Conservation (phyloP, 2,329 filamentous ascomycete species). For the Calonectria pseudoturangicola region DNA sequence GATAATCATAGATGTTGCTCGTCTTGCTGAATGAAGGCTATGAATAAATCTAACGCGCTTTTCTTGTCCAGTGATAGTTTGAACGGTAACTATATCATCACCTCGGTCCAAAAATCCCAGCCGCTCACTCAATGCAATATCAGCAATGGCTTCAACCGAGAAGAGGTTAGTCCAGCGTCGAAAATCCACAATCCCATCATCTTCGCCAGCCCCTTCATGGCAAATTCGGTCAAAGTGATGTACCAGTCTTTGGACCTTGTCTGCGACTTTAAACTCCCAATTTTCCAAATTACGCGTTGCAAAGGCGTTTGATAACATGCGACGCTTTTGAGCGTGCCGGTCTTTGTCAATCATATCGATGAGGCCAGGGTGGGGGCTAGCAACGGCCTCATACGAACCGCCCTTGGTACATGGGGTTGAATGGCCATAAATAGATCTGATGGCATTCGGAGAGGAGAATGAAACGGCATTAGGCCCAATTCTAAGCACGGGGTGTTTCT, state of each 20-base stretch:
- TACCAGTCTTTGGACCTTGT: not conserved
- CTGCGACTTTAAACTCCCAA: slow-evolving; percentile 5
- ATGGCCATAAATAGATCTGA: slow-evolving; percentile 64
- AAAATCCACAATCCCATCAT: not conserved
- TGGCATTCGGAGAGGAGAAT: slow-evolving; percentile 44
- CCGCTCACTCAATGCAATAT: not conserved
- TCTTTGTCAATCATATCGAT: slow-evolving; percentile 18
- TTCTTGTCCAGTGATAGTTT: not conserved
- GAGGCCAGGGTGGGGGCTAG: not conserved
- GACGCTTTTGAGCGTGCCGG: slow-evolving; percentile 7
- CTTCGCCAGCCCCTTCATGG: not conserved
- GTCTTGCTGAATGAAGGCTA: slow-evolving; percentile 69
- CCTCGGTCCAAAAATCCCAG: slow-evolving; percentile 1
- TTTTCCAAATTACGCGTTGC: slow-evolving; percentile 3
- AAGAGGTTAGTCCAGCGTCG: slow-evolving; percentile 5
- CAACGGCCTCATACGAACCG: not conserved
- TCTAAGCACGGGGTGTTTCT: slow-evolving; percentile 59
- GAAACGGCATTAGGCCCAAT: slow-evolving; percentile 54
- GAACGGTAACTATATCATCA: not conserved
- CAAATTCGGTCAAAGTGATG: slow-evolving; percentile 3
- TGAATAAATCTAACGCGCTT: slow-evolving; percentile 66
- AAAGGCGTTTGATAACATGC: slow-evolving; percentile 3
- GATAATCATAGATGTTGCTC: slow-evolving; percentile 68
- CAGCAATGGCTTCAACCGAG: slow-evolving; percentile 5
- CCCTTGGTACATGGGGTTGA: slow-evolving; percentile 59